These are phyloP conservation scores for Brettanomyces sp. DNA, from an alignment of 805 yeast species.

Conservation along the genomic window DNA sequence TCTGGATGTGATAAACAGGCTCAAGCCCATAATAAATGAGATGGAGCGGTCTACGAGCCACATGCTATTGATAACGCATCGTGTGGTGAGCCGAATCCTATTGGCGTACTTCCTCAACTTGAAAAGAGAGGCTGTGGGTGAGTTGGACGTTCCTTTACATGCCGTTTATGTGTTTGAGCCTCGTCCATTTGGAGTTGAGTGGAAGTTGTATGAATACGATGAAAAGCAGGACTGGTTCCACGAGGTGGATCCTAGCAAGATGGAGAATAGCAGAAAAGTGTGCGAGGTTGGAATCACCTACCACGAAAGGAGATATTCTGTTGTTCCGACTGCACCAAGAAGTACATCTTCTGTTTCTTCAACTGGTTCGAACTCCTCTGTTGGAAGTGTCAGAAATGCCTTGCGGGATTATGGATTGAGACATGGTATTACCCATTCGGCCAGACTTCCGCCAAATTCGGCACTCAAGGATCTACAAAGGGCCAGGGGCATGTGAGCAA, in stretches of 20 bases:
- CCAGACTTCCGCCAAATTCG: conserved; percentile 1
- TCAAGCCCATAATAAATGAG: conserved; percentile 85
- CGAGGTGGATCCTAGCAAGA: conserved; percentile 38
- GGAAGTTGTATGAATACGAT: conserved; percentile 82
- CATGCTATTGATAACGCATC: conserved; percentile 71
- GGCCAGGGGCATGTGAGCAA: conserved; percentile 14
- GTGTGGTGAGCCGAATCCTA: conserved; percentile 83
- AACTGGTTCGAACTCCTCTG: background rate
- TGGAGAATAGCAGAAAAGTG: conserved; percentile 49
- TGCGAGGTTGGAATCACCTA: conserved; percentile 64
- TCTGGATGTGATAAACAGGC: conserved; percentile 82
- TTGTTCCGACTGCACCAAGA: conserved; percentile 67
- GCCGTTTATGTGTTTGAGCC: conserved; percentile 85
- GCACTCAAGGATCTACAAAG: conserved; percentile 11
- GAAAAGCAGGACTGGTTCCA: conserved; percentile 71
- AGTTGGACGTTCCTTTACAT: conserved; percentile 87
- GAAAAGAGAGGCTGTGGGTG: conserved; percentile 71
- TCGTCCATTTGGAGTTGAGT: conserved; percentile 92
- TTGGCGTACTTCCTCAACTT: conserved; percentile 85
- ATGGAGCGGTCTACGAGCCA: conserved; percentile 88
- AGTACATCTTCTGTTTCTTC: conserved; percentile 7
- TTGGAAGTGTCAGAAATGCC: conserved; percentile 6
- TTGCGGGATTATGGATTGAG: conserved; percentile 1
- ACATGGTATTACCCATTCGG: background rate
- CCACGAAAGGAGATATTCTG: conserved; percentile 61